Base-by-base conservation (phyloP, 306 rosid genomes). In the Sicyos baderoa region DNA sequence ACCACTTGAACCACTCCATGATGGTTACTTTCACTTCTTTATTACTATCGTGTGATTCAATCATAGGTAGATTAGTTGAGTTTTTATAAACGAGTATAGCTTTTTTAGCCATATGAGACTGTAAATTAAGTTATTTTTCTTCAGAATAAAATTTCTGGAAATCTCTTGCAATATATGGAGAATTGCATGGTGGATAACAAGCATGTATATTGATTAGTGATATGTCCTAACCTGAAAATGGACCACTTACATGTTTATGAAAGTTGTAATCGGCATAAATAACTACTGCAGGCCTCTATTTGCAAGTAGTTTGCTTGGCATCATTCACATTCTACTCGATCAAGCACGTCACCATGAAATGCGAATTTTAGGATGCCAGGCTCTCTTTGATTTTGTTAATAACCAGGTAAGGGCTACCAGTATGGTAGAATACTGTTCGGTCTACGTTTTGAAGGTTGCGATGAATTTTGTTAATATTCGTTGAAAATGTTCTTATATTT, bases 291-390 rank as follows among this genome's bases (percentile, higher is more conserved):
- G 99, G 97, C 91, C 97, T 66, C 79, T 93, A 56, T 88, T 93
- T 78, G 90, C 99, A 0, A 90, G 79, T 83, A 90, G 99, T 84
- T 81, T 93, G 78, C 82, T 93, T 56, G 86, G 77, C 76, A 85
- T 93, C 72, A 88, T 90, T 80, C 96, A 90, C 70, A 82, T 89
- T 49, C 86, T 93, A 71, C 87, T 93, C 72, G 99, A 93, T 74
- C 99, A 93, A 85, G 75, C 90, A 66, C 84, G 84, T 42, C 96
- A 88, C 66, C 86, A 88, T 75, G 99, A 93, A 79, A 90, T 90
- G 86, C 86, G 87, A 86, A 77, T 84, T 75, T 75, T 93, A 73
- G 99, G 99, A 76, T 93, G 96, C 73, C 81, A 85, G 44, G 80
- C 87, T 76, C 86, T 93, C 69, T 90, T 86, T 81, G 90, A 88